A percentile compares a stretch with the other conserved stretches of the same genome.
phyloP scores from a whole-genome alignment of 2,329 filamentous ascomycete species.

The Epichloe sibirici region DNA sequence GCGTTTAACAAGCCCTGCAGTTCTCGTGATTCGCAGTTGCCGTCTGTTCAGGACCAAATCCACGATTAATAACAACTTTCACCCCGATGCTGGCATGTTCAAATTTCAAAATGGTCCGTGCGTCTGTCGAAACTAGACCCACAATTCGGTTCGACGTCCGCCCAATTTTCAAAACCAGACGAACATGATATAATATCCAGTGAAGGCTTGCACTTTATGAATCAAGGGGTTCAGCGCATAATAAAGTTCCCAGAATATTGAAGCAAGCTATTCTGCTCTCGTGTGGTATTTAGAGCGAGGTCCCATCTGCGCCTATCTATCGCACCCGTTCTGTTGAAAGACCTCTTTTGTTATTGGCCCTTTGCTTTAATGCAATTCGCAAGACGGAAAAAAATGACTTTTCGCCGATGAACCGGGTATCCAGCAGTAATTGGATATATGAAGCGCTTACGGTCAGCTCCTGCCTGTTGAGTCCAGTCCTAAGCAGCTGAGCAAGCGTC shows the following conservation, averaged over 20 bases:
- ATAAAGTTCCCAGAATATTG: background rate
- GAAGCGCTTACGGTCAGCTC: background rate
- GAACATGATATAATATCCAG: too few species aligned
- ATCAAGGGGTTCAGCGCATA: background rate
- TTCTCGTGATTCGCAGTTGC: too few species aligned
- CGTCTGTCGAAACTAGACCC: background rate
- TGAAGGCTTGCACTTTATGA: too few species aligned
- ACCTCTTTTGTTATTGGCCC: background rate
- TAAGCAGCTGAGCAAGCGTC: background rate
- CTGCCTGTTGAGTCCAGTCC: background rate
- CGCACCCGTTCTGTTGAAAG: background rate
- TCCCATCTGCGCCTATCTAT: background rate
- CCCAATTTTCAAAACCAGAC: background rate
- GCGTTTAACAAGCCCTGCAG: too few species aligned
- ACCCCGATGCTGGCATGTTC: too few species aligned
- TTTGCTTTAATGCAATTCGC: background rate
- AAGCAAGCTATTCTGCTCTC: background rate
- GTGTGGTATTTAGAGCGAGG: background rate
- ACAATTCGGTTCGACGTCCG: background rate
- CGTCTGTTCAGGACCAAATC: too few species aligned
- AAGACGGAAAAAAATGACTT: conserved; percentile 57
- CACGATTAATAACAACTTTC: too few species aligned
- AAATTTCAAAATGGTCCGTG: background rate
- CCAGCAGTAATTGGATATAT: background rate
- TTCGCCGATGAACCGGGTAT: conserved; percentile 45